Base-by-base conservation (phyloP, 257 asterid genomes). In the Sherardia arvensis region DNA sequence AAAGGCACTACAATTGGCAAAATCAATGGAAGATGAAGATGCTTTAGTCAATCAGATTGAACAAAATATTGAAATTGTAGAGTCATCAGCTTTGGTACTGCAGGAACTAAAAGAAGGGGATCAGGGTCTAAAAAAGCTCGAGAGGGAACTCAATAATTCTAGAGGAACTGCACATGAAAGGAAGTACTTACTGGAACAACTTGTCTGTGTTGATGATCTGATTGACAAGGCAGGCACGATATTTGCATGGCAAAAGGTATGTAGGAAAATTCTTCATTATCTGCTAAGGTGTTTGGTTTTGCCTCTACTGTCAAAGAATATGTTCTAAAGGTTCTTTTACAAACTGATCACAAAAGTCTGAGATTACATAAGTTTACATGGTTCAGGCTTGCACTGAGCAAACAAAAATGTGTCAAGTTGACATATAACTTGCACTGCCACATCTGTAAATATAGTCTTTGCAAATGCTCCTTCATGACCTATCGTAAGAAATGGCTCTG, bases 11-110 rank as follows among this genome's bases (percentile, higher is more conserved):
- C 76, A 80, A n/a, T 77, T 85, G 76, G 97, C 96, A 38, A 89
- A 81, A 72, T 79, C 87, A 68, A 69, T 93, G 94, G 96, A 85
- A 78, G 97, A 93, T 71, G 99, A 90, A 84, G 75, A 79, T 71
- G 83, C 66, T n/a, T 72, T 93, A 64, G 81, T 74, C 17, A 69
- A 72, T 56, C 88, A 90, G 73, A 85, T 88, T 60, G 65, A 72
- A 62, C 79, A 79, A 61, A 93, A 93, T 62, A 87, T 85, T 69
- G 53, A 57, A 68, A 90, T 77, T 59, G 92, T 85, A 60, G 78
- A 59, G 71, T 83, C 76, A 74, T 95, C 99, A 29, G 61, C 59
- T 66, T 53, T 71, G 74, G 96, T 90, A 69, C 75, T 83, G 87
- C 69, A 59, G 61, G 95, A 82, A 69, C 54, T 93, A 29, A 82